Evolutionary conservation across 176 grass and related monocot genomes (phyloP).

Genomic region (Elaeis guineensis): DNA sequence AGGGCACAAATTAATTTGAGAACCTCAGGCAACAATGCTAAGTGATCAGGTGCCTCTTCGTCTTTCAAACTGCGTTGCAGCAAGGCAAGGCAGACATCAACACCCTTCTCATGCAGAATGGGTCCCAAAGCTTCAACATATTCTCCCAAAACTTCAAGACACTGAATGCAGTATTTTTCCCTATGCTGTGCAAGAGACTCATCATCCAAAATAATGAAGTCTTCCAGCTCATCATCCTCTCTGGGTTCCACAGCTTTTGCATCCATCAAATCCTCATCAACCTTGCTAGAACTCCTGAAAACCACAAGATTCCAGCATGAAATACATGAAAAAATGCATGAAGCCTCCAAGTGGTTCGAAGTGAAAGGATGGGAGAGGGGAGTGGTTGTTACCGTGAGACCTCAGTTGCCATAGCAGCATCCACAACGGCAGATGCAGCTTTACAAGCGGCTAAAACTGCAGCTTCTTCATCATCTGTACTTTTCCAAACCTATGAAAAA

Average conservation of each 20-base stretch:
- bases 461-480: conserved; percentile 54
- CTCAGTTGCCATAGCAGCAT: conserved; percentile 81
- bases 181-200: conserved; percentile 52
- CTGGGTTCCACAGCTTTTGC: conserved; percentile 45
- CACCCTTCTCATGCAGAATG: conserved; percentile 94
- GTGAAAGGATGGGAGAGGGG: no score
- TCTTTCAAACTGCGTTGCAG: conserved; percentile 69
- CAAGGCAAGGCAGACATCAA: conserved; percentile 82
- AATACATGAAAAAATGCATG: no score
- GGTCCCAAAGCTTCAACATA: conserved; percentile 97
- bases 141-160: conserved; percentile 76
- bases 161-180: conserved; percentile 94
- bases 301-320: no score
- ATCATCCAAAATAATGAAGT: conserved; percentile 60
- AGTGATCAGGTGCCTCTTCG: conserved; percentile 29
- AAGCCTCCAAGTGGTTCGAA: no score
- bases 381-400: conserved; percentile 51
- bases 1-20: conserved; percentile 82
- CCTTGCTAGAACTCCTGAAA: conserved; percentile 39
- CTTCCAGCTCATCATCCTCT: conserved; percentile 57
- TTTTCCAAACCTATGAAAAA: conserved; percentile 72
- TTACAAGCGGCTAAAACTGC: conserved; percentile 58
- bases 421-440: conserved; percentile 75
- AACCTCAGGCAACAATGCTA: conserved; percentile 61
- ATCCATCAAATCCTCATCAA: conserved; percentile 19